phyloP scores from a whole-genome alignment of 768 basidiomycete genomes.

The Megacollybia marginata region DNA sequence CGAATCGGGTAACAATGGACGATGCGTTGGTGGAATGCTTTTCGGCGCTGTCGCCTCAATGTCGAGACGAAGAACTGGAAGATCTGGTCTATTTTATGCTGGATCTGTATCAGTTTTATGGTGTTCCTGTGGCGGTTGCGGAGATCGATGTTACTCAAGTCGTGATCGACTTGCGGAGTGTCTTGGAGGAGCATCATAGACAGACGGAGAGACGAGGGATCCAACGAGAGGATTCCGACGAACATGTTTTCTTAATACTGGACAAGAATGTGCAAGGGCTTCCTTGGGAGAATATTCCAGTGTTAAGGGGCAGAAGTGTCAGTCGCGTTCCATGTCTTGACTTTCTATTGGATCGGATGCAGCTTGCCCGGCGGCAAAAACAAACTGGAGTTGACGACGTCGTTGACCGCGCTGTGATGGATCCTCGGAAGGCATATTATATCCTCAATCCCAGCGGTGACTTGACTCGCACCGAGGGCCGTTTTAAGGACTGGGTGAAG shows the following conservation, averaged over 20 bases:
- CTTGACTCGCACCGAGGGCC: slow-evolving; percentile 71
- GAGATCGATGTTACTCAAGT: slow-evolving; percentile 91
- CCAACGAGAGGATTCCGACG: slow-evolving; percentile 29
- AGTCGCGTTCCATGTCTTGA: slow-evolving; percentile 89
- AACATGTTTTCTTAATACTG: slow-evolving; percentile 81
- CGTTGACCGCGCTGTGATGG: slow-evolving; percentile 45
- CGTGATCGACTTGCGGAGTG: slow-evolving; percentile 73
- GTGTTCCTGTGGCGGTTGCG: slow-evolving; percentile 78
- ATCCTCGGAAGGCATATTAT: slow-evolving; percentile 69
- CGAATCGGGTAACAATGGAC: slow-evolving; percentile 51
- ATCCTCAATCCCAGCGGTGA: slow-evolving; percentile 93
- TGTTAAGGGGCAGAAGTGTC: slow-evolving; percentile 75
- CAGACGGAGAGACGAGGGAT: slow-evolving; percentile 22
- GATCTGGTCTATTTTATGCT: slow-evolving; percentile 91
- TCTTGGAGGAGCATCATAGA: slow-evolving; percentile 65
- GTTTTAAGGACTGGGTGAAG: slow-evolving; percentile 73
- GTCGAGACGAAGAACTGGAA: slow-evolving; percentile 90
- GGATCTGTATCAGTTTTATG: slow-evolving; percentile 91
- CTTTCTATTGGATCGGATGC: slow-evolving; percentile 80
- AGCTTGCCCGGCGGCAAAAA: slow-evolving; percentile 45
- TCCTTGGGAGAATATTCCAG: slow-evolving; percentile 94
- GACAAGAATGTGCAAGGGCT: slow-evolving; percentile 85
- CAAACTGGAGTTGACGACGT: slow-evolving; percentile 12
- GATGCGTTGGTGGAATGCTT: slow-evolving; percentile 81
- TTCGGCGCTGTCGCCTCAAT: slow-evolving; percentile 71